Evolutionary conservation across 768 basidiomycete genomes (phyloP).

Genomic region (Naematelia encephala): DNA sequence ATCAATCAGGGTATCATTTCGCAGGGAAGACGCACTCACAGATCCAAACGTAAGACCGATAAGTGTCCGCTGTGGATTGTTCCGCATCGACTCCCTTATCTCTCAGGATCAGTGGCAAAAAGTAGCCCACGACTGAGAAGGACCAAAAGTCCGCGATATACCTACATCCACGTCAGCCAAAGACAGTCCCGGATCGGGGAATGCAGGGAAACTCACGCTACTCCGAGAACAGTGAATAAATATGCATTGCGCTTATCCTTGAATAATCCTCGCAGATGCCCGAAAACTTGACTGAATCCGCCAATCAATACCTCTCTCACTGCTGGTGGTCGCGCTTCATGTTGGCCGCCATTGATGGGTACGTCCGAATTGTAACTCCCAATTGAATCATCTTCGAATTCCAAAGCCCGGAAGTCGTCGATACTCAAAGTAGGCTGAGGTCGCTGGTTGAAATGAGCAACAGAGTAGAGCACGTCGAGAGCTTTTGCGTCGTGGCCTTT

Average conservation of each 20-base stretch:
- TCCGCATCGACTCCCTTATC: constrained; percentile 38
- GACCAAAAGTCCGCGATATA: constrained; percentile 36
- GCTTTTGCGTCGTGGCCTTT: constrained; percentile 62
- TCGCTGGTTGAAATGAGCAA: constrained; percentile 50
- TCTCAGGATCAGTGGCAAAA: constrained; percentile 48
- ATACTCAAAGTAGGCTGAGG: constrained; percentile 40
- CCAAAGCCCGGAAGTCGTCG: constrained; percentile 48
- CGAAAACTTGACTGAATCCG: constrained; percentile 20
- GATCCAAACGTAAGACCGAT: constrained; percentile 41
- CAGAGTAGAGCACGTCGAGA: constrained; percentile 51
- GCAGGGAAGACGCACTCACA: constrained; percentile 16
- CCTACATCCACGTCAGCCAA: constrained; percentile 6
- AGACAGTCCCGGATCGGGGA: neutral
- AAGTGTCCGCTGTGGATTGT: constrained; percentile 37
- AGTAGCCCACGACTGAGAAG: constrained; percentile 50
- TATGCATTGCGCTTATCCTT: constrained; percentile 33
- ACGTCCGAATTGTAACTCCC: neutral
- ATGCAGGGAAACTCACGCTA: constrained; percentile 21
- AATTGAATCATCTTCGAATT: constrained; percentile 27
- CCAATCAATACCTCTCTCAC: constrained; percentile 7
- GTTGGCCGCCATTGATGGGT: neutral
- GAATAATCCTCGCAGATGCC: constrained; percentile 47
- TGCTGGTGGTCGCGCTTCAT: neutral
- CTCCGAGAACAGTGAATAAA: constrained; percentile 34
- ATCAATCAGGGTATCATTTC: neutral